Base-by-base conservation (phyloP, 257 asterid genomes). In the Handroanthus guayacan region DNA sequence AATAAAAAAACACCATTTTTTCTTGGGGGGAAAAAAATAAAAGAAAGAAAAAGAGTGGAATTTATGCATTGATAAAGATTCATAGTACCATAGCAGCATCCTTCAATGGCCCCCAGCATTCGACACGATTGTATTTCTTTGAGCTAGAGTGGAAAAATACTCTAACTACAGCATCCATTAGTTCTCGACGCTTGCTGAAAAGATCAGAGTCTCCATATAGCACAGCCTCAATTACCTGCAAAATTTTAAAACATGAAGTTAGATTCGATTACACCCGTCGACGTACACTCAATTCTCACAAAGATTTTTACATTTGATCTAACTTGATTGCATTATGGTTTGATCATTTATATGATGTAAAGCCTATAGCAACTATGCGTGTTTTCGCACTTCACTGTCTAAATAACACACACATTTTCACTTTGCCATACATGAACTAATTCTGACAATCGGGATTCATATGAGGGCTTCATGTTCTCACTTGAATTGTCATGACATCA, bases 81-180 rank as follows among this genome's bases (percentile, higher is more conserved):
- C 18, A 0, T 25, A 25, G 31, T 86, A 86, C 92, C 89, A 79
- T 65, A 62, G 79, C 86, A 41, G 90, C 94, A 74, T 85, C 87
- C 84, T 82, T 81, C 64, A 89, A 86, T 1, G 91, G 85, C 5
- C 93, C 93, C 93, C 91, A 86, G 41, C 87, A 88, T 51, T 86
- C 94, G 2, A 85, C 75, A 4, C 82, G 89, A 50, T 89, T 89
- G 79, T 86, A 87, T 66, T 82, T 89, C 75, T 81, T 87, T 2
- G 88, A 85, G 79, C 90, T 85, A 11, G 91, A 89, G 75, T 87
- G 90, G 78, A 89, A 87, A 73, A 79, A 89, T 9, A 89, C 86
- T 50, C 90, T 83, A 56, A 87, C 94, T 16, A 72, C 17, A 5
- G 90, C 85, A 77, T 87, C 87, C 89, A 80, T 79, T 65, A 87